Evolutionary conservation across 78 protist genomes (phyloP), one percentile per base, ranked within the genome.

Genomic region (Dictyostelium purpureum): DNA sequence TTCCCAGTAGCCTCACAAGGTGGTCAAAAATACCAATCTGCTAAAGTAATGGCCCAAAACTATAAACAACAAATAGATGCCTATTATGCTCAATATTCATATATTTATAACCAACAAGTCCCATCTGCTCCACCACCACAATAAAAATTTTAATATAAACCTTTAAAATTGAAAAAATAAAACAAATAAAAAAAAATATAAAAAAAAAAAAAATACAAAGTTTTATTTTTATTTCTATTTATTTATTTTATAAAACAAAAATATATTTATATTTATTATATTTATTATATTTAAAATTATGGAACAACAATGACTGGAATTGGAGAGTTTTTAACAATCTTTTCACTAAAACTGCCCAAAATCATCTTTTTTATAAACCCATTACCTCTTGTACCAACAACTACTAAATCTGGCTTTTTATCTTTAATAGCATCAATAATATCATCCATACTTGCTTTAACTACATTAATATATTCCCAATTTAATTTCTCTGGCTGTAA

Each of bases 11-110:
- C 90, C 1, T 14, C 33, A 14, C 37, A 45, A 18, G 90, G 90
- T 43, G 90, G 90, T 71, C 54, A 54, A 18, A 83, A 83, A 57
- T 83, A 71, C 42, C 81, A 83, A 71, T 70, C 81, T 4, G 90
- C 90, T 63, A 83, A 83, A 49, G 24, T n/a, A 70, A 26, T 70
- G 49, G 49, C 37, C 9, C 51, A 69, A 1, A 37, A 74, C 31
- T 83, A 83, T 57, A 47, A 83, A 38, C 74, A 54, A 4, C n/a
- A 70, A 4, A 24, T 83, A 33, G 31, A 52, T 14, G 77, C 75
- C 11, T 83, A 83, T 31, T 71, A 83, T 49, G 54, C 79, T 28
- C 71, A 83, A 71, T 79, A 79, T 14, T 24, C 66, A 45, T 12
- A 49, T 33, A 10, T 66, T 14, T 83, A 83, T 54, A 11, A 18